Base-by-base conservation (phyloP, 2,329 filamentous ascomycete genomes). In the Dactylellina sp. region DNA sequence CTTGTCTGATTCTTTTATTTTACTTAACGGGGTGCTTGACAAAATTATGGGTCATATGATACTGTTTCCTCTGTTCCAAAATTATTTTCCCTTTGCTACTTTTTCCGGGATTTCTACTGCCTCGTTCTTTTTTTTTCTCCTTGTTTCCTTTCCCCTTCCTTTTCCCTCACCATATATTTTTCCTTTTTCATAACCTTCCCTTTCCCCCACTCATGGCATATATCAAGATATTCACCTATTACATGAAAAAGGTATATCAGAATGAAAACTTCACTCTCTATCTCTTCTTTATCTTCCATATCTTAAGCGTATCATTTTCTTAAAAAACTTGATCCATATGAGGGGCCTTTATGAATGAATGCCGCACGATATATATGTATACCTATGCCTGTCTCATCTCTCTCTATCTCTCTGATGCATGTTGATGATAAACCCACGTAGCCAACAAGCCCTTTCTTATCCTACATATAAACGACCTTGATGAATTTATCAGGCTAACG, bases 211-310 rank as follows among this genome's bases (percentile, higher is more conserved):
- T 72, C 66, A 64, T 72, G 60, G 66, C 60, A 72, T 72, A 72
- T 72, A 72, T 72, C 65, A 44, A 62, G 65, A 62, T 62, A 56
- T 70, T 53, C 64, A 62, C 50, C 60, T 64, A 35, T 64, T 72
- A 72, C 66, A 71, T 71, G 66, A 72, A 71, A 72, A 71, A 64
- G 66, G 66, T 72, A 64, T 72, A 72, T 72, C 66, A 72, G 66
- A 72, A 72, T 72, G 66, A 56, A 72, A 64, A 72, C 65, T 64
- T 72, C 66, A 44, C 66, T 72, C 60, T 72, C 60, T 72, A 72
- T 60, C 37, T 32, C 55, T 18, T 53, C 46, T 64, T 40, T 56
- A 63, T 64, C 52, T 64, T 49, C 47, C 53, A 24, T 18, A 55
- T 56, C 32, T 62, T 59, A 64, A 60, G 12, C 66, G 60, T 60